Percentiles rank a stretch among this genome's conserved stretches.
phyloP scores from a whole-genome alignment of 352 stramenopile genomes.

The Phytophthora tubulina region DNA sequence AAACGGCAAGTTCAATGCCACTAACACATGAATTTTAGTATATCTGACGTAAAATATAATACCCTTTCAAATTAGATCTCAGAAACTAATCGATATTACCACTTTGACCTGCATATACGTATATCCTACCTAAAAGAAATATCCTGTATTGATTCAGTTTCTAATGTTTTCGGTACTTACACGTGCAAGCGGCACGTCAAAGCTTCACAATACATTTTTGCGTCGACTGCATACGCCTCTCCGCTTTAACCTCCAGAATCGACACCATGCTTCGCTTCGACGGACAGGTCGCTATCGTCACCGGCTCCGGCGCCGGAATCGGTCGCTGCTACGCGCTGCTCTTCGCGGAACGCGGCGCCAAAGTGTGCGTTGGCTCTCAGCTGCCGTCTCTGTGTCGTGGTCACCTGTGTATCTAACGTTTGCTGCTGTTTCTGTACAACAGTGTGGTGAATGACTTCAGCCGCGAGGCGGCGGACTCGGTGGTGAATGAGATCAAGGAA shows the following conservation, averaged over 20 bases:
- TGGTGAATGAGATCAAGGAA: slow-evolving; percentile 84
- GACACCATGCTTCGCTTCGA: slow-evolving; percentile 76
- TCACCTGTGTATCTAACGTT: slow-evolving; percentile 11
- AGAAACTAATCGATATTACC: background rate
- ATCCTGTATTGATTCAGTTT: background rate
- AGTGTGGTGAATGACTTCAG: slow-evolving; percentile 86
- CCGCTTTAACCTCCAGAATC: slow-evolving; percentile 7
- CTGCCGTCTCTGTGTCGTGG: background rate
- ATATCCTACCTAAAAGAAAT: background rate
- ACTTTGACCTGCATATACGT: background rate
- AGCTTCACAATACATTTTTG: slow-evolving; percentile 36
- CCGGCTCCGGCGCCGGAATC: slow-evolving; percentile 76
- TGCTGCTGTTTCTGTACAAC: background rate
- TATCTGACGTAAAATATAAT: background rate
- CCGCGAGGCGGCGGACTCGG: slow-evolving; percentile 70
- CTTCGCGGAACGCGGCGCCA: slow-evolving; percentile 79
- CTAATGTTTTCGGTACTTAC: slow-evolving; percentile 1
- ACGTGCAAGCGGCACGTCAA: background rate
- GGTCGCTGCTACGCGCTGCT: slow-evolving; percentile 81
- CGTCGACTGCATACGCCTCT: slow-evolving; percentile 13
- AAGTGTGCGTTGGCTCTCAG: slow-evolving; percentile 66
- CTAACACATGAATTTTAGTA: slow-evolving; percentile 1
- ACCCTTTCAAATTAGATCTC: background rate
- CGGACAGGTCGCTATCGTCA: slow-evolving; percentile 82
- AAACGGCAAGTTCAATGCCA: slow-evolving; percentile 35